phyloP scores from a whole-genome alignment of 2,329 filamentous ascomycete species.

The Trichophyton benhamiae region DNA sequence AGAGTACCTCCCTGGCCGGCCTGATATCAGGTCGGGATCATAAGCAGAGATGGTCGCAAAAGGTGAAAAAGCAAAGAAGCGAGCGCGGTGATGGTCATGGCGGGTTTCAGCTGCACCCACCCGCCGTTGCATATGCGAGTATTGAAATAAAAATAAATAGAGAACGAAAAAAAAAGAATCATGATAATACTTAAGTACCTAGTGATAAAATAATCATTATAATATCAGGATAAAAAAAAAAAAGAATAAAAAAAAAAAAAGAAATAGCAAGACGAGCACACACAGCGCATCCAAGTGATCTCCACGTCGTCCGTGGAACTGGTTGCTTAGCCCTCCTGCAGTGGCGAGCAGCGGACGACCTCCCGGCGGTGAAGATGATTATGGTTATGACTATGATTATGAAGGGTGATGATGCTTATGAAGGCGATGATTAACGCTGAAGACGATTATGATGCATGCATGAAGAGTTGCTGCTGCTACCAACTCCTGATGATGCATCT shows the following conservation, averaged over 20 bases:
- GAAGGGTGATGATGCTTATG: too few relatives aligned
- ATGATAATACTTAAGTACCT: too few relatives aligned
- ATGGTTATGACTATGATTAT: neutral
- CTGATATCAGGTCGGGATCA: neutral
- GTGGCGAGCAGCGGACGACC: neutral
- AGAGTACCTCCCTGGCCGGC: neutral
- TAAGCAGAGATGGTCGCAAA: neutral
- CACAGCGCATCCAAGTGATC: neutral
- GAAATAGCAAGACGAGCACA: slow-evolving; percentile 2
- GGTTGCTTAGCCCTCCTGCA: neutral
- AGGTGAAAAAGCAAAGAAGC: neutral
- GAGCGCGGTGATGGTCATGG: slow-evolving; percentile 9
- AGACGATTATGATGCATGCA: too few relatives aligned
- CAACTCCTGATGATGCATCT: too few relatives aligned
- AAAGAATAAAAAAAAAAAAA: neutral
- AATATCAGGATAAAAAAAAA: neutral
- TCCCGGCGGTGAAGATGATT: neutral
- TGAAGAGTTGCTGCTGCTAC: too few relatives aligned
- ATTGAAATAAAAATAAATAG: slow-evolving; percentile 8
- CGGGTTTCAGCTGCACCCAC: slow-evolving; percentile 19
- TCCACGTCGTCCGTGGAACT: slow-evolving; percentile 2
- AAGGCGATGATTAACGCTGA: too few relatives aligned
- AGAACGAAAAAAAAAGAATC: slow-evolving; percentile 2
- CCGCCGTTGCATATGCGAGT: slow-evolving; percentile 22
- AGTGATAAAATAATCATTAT: neutral